Evolutionary conservation across 2,329 filamentous ascomycete genomes (phyloP), one percentile per base, ranked within the genome.

Genomic region (Cadophora sp.): DNA sequence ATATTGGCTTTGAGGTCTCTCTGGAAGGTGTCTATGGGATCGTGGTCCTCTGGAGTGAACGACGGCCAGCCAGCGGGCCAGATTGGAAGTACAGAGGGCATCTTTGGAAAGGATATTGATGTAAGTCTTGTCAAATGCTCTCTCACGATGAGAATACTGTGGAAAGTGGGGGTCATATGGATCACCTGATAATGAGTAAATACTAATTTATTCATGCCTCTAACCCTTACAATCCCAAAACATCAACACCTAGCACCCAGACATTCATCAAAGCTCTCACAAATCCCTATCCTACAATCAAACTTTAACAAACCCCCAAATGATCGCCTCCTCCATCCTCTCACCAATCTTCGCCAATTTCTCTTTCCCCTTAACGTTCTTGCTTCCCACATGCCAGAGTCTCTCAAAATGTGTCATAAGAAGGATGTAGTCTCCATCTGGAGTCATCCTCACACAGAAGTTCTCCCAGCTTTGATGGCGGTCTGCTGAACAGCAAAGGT

Each of bases 241-340:
- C 48, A 22, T 43, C 3, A 43, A 58, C 36, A 27, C 55, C 55
- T 24, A 24, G 20, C 55, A 3, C 43, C 41, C 41, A 33, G 33
- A 24, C 8, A 27, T 24, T 47, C 11, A 6, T 9, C 20, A 1
- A 14, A 41, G 30, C 39, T 45, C 24, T 8, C 33, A 14, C 6
- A 11, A 2, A 11, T 43, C 14, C 18, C 41, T 1, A 47, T 14
- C 14, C n/a, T 6, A 20, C 27, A 55, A 24, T 56, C 62, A 66
- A 63, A 72, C 63, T 48, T 69, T 69, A 36, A 70, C 56, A 67
- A 72, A 72, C 56, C 69, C 69, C 71, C 69, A 72, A 59, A 72
- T 53, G 11, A 68, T 66, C 16, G 62, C 66, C 41, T 62, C 61
- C 11, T 47, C 41, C 20, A 58, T 47, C n/a, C 33, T 41, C 33